Conservation (phyloP, 805 yeast species). For the Scheffersomyces amazonensis region DNA sequence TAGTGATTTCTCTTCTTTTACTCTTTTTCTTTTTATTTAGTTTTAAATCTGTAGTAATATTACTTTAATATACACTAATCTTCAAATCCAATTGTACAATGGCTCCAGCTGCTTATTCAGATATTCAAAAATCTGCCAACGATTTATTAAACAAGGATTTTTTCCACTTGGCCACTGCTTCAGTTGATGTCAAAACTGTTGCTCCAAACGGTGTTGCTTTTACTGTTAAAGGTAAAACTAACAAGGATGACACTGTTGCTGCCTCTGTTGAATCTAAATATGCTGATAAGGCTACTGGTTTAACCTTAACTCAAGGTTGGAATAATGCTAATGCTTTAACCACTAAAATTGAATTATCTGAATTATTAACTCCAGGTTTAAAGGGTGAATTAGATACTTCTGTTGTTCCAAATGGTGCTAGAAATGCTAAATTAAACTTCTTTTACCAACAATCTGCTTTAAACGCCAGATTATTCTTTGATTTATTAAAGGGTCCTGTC, state of each 20-base stretch:
- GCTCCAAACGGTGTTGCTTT: constrained; percentile 97
- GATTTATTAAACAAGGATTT: constrained; percentile 88
- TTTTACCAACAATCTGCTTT: constrained; percentile 90
- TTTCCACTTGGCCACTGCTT: constrained; percentile 85
- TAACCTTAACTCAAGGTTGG: constrained; percentile 97
- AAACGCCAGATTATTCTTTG: constrained; percentile 92
- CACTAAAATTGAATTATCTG: constrained; percentile 90
- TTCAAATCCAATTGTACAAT: constrained; percentile 14
- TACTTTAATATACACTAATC: background rate
- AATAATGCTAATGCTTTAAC: constrained; percentile 86
- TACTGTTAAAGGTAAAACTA: constrained; percentile 88
- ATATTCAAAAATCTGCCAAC: constrained; percentile 89
- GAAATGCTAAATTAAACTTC: constrained; percentile 86
- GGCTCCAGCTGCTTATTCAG: constrained; percentile 85
- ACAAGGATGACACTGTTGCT: constrained; percentile 76
- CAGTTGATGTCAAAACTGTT: constrained; percentile 84
- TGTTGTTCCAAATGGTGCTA: constrained; percentile 78
- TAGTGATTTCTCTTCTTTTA: background rate
- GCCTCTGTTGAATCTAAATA: constrained; percentile 90
- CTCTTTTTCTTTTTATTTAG: constrained; percentile 1
- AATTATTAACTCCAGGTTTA: constrained; percentile 91
- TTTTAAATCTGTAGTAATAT: background rate
- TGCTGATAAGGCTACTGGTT: constrained; percentile 88
- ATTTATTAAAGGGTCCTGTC: constrained; percentile 90
- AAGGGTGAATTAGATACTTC: constrained; percentile 89